phyloP scores from a whole-genome alignment of 768 basidiomycete species.

The Lactifluus pinguis region DNA sequence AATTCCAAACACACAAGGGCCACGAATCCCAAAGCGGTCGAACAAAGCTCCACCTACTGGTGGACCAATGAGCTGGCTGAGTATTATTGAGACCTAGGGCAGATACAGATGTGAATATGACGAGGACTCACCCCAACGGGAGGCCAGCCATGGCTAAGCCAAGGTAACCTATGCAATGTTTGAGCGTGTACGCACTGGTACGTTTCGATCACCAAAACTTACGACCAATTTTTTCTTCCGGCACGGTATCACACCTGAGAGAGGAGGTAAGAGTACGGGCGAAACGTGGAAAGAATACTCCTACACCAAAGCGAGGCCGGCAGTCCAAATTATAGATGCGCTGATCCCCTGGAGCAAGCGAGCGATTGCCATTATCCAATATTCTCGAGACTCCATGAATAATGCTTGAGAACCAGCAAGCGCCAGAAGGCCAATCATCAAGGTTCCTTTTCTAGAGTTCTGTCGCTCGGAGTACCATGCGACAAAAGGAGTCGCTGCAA shows the following conservation, averaged over 20 bases:
- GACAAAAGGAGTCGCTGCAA: slow-evolving; percentile 29
- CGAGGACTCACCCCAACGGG: slow-evolving; percentile 27
- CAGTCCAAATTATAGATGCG: slow-evolving; percentile 32
- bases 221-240: slow-evolving; percentile 30
- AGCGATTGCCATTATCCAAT: slow-evolving; percentile 33
- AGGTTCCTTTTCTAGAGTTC: slow-evolving; percentile 25
- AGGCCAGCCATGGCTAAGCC: slow-evolving; percentile 34
- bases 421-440: slow-evolving; percentile 27
- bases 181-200: not conserved
- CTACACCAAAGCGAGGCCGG: slow-evolving; percentile 32
- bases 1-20: slow-evolving; percentile 33
- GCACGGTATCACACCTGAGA: slow-evolving; percentile 30
- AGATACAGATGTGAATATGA: not conserved
- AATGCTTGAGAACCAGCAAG: slow-evolving; percentile 31
- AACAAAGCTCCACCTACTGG: slow-evolving; percentile 33
- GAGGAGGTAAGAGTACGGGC: not conserved
- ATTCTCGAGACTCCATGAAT: slow-evolving; percentile 33
- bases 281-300: slow-evolving; percentile 3
- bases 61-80: slow-evolving; percentile 30
- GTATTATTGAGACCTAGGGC: not conserved
- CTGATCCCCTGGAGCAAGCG: slow-evolving; percentile 34
- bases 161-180: slow-evolving; percentile 27
- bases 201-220: slow-evolving; percentile 9
- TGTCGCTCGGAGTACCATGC: slow-evolving; percentile 30
- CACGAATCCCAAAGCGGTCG: slow-evolving; percentile 29